Conservation (phyloP, 345 rosid species). For the Bruguiera sexangula region DNA sequence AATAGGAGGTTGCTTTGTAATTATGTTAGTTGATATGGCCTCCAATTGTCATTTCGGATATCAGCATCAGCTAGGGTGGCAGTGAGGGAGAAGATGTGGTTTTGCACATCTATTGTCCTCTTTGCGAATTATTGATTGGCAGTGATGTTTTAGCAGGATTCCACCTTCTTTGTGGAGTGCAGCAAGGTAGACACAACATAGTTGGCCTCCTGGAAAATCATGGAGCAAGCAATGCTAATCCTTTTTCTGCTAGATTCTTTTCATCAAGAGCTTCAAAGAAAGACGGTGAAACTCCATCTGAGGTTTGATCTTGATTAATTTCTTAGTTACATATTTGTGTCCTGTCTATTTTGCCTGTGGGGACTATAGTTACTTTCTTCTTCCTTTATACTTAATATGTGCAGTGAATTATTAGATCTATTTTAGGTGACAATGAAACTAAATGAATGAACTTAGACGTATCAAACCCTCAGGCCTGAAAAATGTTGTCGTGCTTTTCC, state of each 20-base stretch:
- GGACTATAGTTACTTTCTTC: too few species aligned
- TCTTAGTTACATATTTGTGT: conserved; percentile 1
- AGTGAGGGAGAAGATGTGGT: not conserved
- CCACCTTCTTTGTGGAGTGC: conserved; percentile 19
- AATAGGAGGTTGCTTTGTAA: not conserved
- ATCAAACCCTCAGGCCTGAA: not conserved
- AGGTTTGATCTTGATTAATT: conserved; percentile 44
- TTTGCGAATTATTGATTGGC: conserved; percentile 15
- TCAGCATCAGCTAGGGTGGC: not conserved
- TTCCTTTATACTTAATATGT: not conserved
- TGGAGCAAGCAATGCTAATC: conserved; percentile 19
- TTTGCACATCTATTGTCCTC: not conserved
- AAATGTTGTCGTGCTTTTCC: not conserved
- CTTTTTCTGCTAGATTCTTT: conserved; percentile 52
- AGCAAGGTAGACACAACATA: conserved; percentile 16
- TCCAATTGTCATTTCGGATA: not conserved
- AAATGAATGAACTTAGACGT: not conserved
- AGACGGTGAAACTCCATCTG: conserved; percentile 37
- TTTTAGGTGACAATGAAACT: not conserved
- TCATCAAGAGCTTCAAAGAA: conserved; percentile 63
- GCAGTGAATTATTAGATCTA: not conserved
- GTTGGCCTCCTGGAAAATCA: conserved; percentile 24
- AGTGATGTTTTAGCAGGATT: conserved; percentile 42
- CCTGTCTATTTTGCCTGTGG: too few species aligned
- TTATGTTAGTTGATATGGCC: not conserved